These are phyloP conservation scores for Porphyridium purpureum DNA, from an alignment of 23 red algal species.

Conservation along the genomic window DNA sequence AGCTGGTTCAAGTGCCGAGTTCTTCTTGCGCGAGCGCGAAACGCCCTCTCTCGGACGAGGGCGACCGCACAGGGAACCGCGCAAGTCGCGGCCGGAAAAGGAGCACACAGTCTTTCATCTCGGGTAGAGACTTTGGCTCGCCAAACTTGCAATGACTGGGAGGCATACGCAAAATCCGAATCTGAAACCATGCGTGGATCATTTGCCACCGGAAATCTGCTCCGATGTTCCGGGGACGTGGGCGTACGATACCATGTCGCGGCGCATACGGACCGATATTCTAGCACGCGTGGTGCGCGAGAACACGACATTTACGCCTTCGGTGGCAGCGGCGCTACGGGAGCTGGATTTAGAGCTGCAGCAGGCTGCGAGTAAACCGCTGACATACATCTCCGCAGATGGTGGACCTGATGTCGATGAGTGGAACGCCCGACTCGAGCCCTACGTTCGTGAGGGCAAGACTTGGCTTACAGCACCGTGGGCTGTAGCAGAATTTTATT, in stretches of 20 bases:
- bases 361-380: constrained; percentile 7
- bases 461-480: constrained; percentile 91
- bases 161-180: no score
- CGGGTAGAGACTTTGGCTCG: no score
- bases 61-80: no score
- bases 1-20: no score
- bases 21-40: no score
- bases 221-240: constrained; percentile 76
- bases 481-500: constrained; percentile 81
- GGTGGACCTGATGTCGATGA: constrained; percentile 33
- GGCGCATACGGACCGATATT: constrained; percentile 63
- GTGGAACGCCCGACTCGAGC: constrained; percentile 29
- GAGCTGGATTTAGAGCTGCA: constrained; percentile 38
- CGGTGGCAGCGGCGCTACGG: constrained; percentile 8
- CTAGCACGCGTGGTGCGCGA: constrained; percentile 76
- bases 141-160: no score
- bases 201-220: constrained; percentile 54
- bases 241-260: constrained; percentile 83
- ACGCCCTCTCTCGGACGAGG: no score
- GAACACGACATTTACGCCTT: constrained; percentile 40
- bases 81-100: no score
- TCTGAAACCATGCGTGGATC: no score
- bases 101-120: no score
- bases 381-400: constrained; percentile 22
- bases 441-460: constrained; percentile 4